Percentiles rank a stretch among this genome's conserved stretches.
Evolutionary conservation across 352 stramenopile species (phyloP).

Genomic region (Phytophthora sp.): DNA sequence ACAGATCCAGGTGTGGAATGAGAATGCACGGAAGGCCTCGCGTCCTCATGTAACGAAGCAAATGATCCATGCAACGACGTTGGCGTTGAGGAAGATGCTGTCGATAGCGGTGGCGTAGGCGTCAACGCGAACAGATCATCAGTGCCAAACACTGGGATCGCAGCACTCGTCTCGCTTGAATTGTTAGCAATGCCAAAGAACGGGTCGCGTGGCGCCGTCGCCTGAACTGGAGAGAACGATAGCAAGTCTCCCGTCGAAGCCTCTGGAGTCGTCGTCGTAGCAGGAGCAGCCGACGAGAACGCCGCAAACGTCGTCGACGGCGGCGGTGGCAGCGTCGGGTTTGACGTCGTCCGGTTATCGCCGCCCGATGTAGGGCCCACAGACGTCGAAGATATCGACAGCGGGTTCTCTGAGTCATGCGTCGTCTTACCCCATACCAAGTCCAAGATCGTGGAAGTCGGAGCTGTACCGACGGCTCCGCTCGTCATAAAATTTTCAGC

Average conservation of each 20-base stretch:
- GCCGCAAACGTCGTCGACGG: conserved; percentile 25
- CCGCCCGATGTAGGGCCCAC: neutral
- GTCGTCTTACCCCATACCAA: conserved; percentile 34
- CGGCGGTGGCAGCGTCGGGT: conserved; percentile 21
- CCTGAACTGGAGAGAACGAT: conserved; percentile 65
- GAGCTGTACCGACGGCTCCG: neutral
- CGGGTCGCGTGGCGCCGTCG: conserved; percentile 25
- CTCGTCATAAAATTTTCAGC: neutral
- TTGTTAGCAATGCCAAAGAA: conserved; percentile 43
- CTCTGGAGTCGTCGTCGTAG: conserved; percentile 10
- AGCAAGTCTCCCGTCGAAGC: conserved; percentile 47
- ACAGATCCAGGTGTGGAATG: conserved; percentile 1
- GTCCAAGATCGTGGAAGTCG: conserved; percentile 35
- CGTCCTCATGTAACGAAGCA: conserved; percentile 33
- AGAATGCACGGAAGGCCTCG: conserved; percentile 11
- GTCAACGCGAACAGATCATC: conserved; percentile 45
- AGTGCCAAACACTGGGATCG: conserved; percentile 25
- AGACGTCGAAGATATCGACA: conserved; percentile 14
- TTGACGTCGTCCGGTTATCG: conserved; percentile 17
- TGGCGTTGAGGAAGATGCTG: conserved; percentile 31
- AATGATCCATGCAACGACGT: conserved; percentile 46
- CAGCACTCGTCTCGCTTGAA: conserved; percentile 18
- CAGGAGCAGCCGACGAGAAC: conserved; percentile 14
- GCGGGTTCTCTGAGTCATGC: conserved; percentile 14
- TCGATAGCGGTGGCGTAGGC: conserved; percentile 9